phyloP scores from a whole-genome alignment of 1,284 basidiomycete species.

The Trichosporon ovoides region DNA sequence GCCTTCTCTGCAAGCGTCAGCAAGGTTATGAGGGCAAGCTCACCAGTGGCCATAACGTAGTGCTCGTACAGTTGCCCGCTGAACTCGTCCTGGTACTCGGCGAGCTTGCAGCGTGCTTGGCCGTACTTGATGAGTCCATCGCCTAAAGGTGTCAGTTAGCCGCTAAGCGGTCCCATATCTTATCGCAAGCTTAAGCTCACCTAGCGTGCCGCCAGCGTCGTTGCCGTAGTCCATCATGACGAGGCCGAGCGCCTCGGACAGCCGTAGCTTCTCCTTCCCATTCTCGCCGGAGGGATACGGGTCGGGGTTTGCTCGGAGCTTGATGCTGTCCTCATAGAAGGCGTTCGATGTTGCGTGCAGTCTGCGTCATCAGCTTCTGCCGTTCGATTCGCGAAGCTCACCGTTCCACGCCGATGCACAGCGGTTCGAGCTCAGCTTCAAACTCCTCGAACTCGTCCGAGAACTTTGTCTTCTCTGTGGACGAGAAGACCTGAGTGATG shows the following conservation, averaged over 20 bases:
- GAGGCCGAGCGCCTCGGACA: slow-evolving; percentile 70
- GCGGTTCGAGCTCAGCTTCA: slow-evolving; percentile 64
- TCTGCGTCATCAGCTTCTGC: slow-evolving; percentile 23
- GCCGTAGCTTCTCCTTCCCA: slow-evolving; percentile 51
- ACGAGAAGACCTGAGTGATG: slow-evolving; percentile 59
- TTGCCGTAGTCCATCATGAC: slow-evolving; percentile 82
- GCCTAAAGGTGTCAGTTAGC: slow-evolving; percentile 23
- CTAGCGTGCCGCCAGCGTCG: slow-evolving; percentile 66
- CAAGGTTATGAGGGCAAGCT: slow-evolving; percentile 5
- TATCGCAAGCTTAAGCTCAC: no score
- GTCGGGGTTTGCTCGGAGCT: slow-evolving; percentile 43
- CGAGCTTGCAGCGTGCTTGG: slow-evolving; percentile 72
- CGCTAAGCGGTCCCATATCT: no score
- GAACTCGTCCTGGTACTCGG: slow-evolving; percentile 47
- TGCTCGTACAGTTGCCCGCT: slow-evolving; percentile 59
- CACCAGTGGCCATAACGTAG: slow-evolving; percentile 59
- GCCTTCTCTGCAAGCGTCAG: slow-evolving; percentile 51
- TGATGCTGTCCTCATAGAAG: slow-evolving; percentile 40
- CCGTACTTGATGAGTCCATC: slow-evolving; percentile 67
- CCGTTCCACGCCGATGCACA: slow-evolving; percentile 61
- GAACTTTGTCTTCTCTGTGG: slow-evolving; percentile 56
- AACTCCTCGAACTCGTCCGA: slow-evolving; percentile 63
- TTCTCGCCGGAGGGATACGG: slow-evolving; percentile 37
- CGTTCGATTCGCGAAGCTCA: slow-evolving; percentile 46
- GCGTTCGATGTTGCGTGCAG: slow-evolving; percentile 45